phyloP scores from a whole-genome alignment of 2,329 filamentous ascomycete species.

The Penicillium sp. region DNA sequence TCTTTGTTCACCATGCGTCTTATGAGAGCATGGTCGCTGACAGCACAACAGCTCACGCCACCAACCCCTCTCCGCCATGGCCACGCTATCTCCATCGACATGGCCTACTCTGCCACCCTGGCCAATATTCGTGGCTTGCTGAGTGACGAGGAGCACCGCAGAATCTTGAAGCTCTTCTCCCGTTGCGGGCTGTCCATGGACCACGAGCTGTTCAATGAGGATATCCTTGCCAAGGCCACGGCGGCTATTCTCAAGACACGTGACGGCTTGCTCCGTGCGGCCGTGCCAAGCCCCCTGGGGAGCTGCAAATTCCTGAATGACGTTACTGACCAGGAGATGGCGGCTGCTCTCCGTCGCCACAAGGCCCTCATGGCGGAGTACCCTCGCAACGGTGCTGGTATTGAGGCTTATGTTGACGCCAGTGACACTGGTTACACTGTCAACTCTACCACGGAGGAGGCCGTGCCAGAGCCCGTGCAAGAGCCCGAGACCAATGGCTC shows the following conservation, averaged over 20 bases:
- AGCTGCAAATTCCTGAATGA: conserved; percentile 65
- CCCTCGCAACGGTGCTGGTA: conserved; percentile 57
- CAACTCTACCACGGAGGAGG: neutral
- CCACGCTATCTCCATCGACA: conserved; percentile 3
- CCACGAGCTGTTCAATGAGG: conserved; percentile 4
- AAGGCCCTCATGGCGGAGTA: conserved; percentile 59
- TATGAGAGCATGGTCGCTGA: neutral
- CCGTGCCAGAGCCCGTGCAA: neutral
- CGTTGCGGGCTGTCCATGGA: conserved; percentile 1
- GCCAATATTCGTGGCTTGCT: conserved; percentile 1
- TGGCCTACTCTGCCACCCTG: conserved; percentile 3
- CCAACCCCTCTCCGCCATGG: conserved; percentile 2
- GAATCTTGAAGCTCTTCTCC: neutral
- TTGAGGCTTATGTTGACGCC: conserved; percentile 64
- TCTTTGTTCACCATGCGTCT: no score
- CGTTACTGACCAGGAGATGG: conserved; percentile 57
- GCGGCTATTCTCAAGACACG: conserved; percentile 65
- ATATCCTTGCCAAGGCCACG: conserved; percentile 47
- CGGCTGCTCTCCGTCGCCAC: conserved; percentile 54
- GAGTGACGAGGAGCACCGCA: neutral
- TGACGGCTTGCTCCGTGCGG: conserved; percentile 61
- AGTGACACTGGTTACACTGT: conserved; percentile 54
- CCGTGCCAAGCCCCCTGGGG: conserved; percentile 63
- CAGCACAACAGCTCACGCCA: neutral
- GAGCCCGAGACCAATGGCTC: neutral